Conservation (phyloP, 768 basidiomycete genomes). For the Tylopilus vinaceipallidus region DNA sequence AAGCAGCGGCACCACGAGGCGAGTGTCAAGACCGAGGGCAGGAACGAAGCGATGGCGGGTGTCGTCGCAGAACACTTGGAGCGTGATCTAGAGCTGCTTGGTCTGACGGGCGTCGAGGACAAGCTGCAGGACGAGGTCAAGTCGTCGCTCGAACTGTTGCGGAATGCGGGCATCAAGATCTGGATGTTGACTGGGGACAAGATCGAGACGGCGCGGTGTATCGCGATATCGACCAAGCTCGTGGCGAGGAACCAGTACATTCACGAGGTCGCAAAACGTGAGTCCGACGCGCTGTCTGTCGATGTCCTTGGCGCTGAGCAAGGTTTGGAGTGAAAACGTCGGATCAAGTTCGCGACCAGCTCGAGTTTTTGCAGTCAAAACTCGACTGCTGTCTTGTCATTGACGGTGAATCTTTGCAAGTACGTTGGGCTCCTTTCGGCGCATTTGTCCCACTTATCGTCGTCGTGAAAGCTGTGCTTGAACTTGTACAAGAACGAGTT, state of each 20-base stretch:
- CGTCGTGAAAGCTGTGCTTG: slow-evolving; percentile 68
- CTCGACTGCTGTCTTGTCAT: slow-evolving; percentile 97
- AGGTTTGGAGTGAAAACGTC: slow-evolving; percentile 73
- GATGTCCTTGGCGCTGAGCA: slow-evolving; percentile 1
- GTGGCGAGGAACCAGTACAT: slow-evolving; percentile 97
- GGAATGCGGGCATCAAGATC: slow-evolving; percentile 97
- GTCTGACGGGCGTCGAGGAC: slow-evolving; percentile 98
- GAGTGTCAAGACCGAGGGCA: slow-evolving; percentile 70
- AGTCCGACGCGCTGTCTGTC: slow-evolving; percentile 3
- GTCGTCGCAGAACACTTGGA: slow-evolving; percentile 81
- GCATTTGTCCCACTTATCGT: background rate
- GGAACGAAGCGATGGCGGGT: slow-evolving; percentile 76
- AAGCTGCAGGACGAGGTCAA: slow-evolving; percentile 98
- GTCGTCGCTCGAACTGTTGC: slow-evolving; percentile 83
- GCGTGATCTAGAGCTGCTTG: slow-evolving; percentile 86
- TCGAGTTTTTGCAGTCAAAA: slow-evolving; percentile 93
- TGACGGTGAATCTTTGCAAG: slow-evolving; percentile 95
- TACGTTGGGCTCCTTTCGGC: slow-evolving; percentile 30
- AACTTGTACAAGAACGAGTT: slow-evolving; percentile 92
- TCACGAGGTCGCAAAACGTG: slow-evolving; percentile 92
- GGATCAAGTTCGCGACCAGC: slow-evolving; percentile 79
- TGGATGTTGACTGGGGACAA: slow-evolving; percentile 99
- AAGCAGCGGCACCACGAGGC: slow-evolving; percentile 71
- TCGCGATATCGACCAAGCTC: slow-evolving; percentile 95
- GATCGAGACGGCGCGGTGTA: slow-evolving; percentile 97